These are phyloP conservation scores for Ophiostoma australiae DNA, from an alignment of 2,329 filamentous ascomycete species.

Conservation along the genomic window DNA sequence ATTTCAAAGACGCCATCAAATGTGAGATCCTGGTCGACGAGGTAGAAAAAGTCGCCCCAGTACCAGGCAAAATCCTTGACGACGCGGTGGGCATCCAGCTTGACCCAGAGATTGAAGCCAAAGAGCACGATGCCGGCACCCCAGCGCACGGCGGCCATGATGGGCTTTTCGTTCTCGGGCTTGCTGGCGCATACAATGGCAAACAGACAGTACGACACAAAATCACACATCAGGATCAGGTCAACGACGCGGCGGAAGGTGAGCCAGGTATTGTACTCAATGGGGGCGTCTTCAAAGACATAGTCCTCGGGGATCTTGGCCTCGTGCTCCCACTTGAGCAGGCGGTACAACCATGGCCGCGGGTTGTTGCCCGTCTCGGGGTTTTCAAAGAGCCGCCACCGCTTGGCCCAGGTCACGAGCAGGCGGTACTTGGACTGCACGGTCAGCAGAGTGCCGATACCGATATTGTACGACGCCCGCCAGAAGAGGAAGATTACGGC, in stretches of 20 bases:
- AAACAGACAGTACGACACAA: constrained; percentile 93
- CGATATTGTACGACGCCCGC: constrained; percentile 86
- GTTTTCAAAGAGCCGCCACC: constrained; percentile 79
- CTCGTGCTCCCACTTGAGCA: constrained; percentile 86
- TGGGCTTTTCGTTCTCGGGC: constrained; percentile 64
- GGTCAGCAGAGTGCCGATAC: constrained; percentile 84
- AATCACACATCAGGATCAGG: constrained; percentile 97
- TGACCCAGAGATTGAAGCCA: constrained; percentile 96
- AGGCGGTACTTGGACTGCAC: constrained; percentile 85
- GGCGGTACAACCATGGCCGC: constrained; percentile 71
- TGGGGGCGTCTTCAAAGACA: constrained; percentile 81
- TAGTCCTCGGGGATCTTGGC: constrained; percentile 94
- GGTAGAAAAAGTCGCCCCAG: constrained; percentile 99
- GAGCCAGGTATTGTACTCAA: constrained; percentile 99
- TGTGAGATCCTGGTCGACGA: constrained; percentile 94
- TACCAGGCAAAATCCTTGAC: constrained; percentile 99
- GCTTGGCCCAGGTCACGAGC: constrained; percentile 80
- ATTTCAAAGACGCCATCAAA: constrained; percentile 99
- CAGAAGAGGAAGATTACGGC: constrained; percentile 85
- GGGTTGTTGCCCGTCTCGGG: constrained; percentile 77
- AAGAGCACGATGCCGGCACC: constrained; percentile 69
- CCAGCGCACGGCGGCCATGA: constrained; percentile 74
- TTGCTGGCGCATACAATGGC: constrained; percentile 78
- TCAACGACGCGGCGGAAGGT: constrained; percentile 94
- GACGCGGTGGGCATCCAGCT: constrained; percentile 92